Percentiles rank a stretch among this genome's conserved stretches.
phyloP scores from a whole-genome alignment of 331 rosid species.

The Telfairia occidentalis region DNA sequence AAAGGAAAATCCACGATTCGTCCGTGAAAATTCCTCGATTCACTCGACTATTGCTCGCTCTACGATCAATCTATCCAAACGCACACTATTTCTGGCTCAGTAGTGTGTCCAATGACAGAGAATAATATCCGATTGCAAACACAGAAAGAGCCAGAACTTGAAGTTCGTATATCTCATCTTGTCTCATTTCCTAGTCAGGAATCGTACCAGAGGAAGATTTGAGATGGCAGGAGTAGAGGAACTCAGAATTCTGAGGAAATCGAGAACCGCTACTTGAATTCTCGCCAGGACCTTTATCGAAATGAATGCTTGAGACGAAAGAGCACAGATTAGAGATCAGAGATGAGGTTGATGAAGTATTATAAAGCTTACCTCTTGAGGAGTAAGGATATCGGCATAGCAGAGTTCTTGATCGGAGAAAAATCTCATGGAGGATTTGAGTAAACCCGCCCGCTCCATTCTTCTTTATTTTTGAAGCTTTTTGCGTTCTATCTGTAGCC shows the following conservation, averaged over 20 bases:
- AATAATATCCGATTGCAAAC: neutral
- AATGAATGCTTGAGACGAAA: neutral
- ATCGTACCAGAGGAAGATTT: constrained; percentile 55
- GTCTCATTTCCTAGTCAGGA: constrained; percentile 6
- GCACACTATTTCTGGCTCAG: neutral
- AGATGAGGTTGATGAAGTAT: neutral
- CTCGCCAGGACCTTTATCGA: constrained; percentile 51
- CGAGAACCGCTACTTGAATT: constrained; percentile 79
- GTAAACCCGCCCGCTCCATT: constrained; percentile 36
- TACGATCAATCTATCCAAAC: constrained; percentile 47
- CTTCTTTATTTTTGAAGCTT: neutral
- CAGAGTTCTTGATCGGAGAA: constrained; percentile 78
- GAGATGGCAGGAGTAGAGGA: constrained; percentile 70
- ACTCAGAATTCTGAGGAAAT: constrained; percentile 57
- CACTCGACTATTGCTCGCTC: constrained; percentile 48
- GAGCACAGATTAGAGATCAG: neutral
- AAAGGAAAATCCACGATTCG: constrained; percentile 53
- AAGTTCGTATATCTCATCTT: neutral
- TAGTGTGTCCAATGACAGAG: neutral
- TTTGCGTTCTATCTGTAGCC: neutral
- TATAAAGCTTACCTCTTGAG: constrained; percentile 29
- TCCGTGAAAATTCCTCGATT: constrained; percentile 50
- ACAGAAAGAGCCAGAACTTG: neutral
- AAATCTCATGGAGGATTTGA: constrained; percentile 43
- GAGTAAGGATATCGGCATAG: constrained; percentile 60